Evolutionary conservation across 139 green algal species (phyloP).

Genomic region (Cymbomonas tetramitiformis): DNA sequence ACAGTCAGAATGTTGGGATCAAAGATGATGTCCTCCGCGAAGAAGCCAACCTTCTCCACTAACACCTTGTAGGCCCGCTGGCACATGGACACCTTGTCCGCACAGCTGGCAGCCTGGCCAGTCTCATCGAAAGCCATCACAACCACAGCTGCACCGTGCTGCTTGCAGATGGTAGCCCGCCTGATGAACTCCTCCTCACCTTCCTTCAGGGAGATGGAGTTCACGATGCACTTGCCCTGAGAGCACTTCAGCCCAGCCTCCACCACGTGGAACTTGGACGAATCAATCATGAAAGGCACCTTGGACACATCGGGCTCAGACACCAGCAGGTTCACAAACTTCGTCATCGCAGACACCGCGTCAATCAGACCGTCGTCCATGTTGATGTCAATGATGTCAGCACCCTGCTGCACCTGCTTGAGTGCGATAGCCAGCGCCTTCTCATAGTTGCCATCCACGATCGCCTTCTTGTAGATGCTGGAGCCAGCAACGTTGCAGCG

Average conservation of each 20-base stretch:
- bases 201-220: constrained; percentile 95
- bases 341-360: constrained; percentile 80
- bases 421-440: constrained; percentile 79
- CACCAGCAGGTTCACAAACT: constrained; percentile 89
- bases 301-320: constrained; percentile 73
- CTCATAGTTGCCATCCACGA: constrained; percentile 84
- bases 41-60: constrained; percentile 85
- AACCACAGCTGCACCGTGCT: constrained; percentile 82
- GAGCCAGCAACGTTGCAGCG: constrained; percentile 92
- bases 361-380: constrained; percentile 96
- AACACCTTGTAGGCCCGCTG: constrained; percentile 80
- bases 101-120: constrained; percentile 39
- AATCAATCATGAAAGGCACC: constrained; percentile 98
- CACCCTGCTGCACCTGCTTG: constrained; percentile 58
- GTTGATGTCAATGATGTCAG: constrained; percentile 94
- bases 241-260: constrained; percentile 90
- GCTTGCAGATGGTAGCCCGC: constrained; percentile 60
- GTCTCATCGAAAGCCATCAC: constrained; percentile 98
- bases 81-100: constrained; percentile 73
- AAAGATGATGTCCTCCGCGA: constrained; percentile 93
- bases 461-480: constrained; percentile 90
- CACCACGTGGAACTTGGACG: constrained; percentile 88
- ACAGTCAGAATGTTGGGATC: constrained; percentile 98
- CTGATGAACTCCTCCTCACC: constrained; percentile 79
- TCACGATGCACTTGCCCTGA: constrained; percentile 95